A percentile compares a stretch with the other conserved stretches of the same genome.
phyloP scores from a whole-genome alignment of 2,329 filamentous ascomycete genomes.

The Microcera coccophila region DNA sequence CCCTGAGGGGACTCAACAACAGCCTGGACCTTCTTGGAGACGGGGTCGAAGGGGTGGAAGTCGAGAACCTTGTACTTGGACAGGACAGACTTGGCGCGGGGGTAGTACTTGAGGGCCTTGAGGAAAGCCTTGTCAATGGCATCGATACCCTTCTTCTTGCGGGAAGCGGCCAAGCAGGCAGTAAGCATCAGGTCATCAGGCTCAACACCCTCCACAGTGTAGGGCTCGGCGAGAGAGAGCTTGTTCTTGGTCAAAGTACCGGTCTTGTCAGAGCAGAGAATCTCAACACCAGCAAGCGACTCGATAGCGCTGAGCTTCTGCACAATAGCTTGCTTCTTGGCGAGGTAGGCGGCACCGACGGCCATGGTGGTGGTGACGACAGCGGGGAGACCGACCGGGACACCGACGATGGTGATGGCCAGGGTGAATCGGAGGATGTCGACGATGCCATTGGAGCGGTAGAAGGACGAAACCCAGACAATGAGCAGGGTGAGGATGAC shows the following conservation, averaged over 20 bases:
- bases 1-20: conserved; percentile 79
- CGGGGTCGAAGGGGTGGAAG: conserved; percentile 85
- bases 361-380: conserved; percentile 95
- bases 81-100: conserved; percentile 73
- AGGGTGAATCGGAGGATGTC: conserved; percentile 79
- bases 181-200: conserved; percentile 88
- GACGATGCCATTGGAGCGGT: conserved; percentile 78
- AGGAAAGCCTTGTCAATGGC: conserved; percentile 94
- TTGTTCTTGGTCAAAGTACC: conserved; percentile 94
- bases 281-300: conserved; percentile 87
- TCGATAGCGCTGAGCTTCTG: conserved; percentile 91
- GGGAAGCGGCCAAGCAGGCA: conserved; percentile 82
- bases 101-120: conserved; percentile 78
- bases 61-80: conserved; percentile 80
- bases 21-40: conserved; percentile 88
- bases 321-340: conserved; percentile 89
- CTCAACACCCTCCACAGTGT: conserved; percentile 75
- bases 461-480: conserved; percentile 85
- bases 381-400: conserved; percentile 86
- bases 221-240: conserved; percentile 80
- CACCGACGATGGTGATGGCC: conserved; percentile 86
- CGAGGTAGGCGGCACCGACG: conserved; percentile 85
- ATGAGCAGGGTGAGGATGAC: conserved; percentile 77
- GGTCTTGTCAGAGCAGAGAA: conserved; percentile 92
- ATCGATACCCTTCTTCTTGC: conserved; percentile 95